Percentiles rank a stretch among this genome's conserved stretches.
Conservation (phyloP, 2,329 filamentous ascomycete genomes). For the Zymoseptoria pseudotritici region DNA sequence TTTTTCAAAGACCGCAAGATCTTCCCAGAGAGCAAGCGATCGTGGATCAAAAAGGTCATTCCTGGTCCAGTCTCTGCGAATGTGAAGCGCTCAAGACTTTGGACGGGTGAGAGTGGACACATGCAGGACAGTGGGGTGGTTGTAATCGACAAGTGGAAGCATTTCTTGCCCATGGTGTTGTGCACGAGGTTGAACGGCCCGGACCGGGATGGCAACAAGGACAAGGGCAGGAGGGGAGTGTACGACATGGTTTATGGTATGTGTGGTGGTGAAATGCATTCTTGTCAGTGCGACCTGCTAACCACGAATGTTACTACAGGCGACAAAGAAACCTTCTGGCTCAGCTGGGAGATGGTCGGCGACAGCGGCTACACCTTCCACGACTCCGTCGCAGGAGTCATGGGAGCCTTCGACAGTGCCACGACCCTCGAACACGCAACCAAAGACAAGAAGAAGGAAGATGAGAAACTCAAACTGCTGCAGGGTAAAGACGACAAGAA, state of each 20-base stretch:
- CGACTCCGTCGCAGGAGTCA: constrained; percentile 32
- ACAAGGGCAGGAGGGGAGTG: constrained; percentile 34
- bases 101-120: constrained; percentile 33
- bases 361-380: constrained; percentile 40
- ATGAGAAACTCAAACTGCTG: not conserved
- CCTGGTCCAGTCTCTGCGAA: constrained; percentile 38
- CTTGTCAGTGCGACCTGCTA: constrained; percentile 14
- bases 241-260: constrained; percentile 41
- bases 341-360: constrained; percentile 41
- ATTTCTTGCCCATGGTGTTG: constrained; percentile 39
- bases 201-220: constrained; percentile 36
- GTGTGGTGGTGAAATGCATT: not conserved
- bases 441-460: not conserved
- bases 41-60: constrained; percentile 38
- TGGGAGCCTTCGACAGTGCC: constrained; percentile 25
- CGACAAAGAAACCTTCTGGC: constrained; percentile 46
- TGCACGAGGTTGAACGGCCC: constrained; percentile 38
- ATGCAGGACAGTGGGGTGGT: constrained; percentile 42
- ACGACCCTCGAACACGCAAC: not conserved
- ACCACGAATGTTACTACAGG: constrained; percentile 27
- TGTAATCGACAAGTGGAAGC: constrained; percentile 41
- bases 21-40: constrained; percentile 32
- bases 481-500: not conserved
- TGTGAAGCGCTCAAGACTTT: constrained; percentile 31
- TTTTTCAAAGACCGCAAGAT: constrained; percentile 43